These are phyloP conservation scores for Chondrus crispus DNA, from an alignment of 23 red algal species.

Conservation along the genomic window DNA sequence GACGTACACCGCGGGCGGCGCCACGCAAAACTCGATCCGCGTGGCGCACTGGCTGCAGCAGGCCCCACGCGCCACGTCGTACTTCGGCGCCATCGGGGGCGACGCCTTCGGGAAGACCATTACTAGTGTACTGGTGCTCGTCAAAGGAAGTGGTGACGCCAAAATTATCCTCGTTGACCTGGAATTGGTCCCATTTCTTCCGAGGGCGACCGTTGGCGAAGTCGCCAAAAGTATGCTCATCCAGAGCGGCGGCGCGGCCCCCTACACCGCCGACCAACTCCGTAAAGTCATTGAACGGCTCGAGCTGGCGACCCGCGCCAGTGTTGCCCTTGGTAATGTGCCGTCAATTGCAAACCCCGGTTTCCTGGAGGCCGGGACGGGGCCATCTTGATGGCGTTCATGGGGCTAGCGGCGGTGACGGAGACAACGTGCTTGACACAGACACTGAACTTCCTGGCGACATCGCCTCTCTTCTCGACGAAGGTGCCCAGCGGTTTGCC, in stretches of 20 bases:
- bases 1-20: slow-evolving; percentile 88
- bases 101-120: slow-evolving; percentile 94
- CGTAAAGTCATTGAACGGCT: slow-evolving; percentile 73
- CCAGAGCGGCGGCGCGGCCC: background rate
- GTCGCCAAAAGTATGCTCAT: slow-evolving; percentile 50
- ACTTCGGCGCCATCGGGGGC: slow-evolving; percentile 89
- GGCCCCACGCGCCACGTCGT: slow-evolving; percentile 62
- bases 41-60: slow-evolving; percentile 97
- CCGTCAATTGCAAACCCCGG: slow-evolving; percentile 63
- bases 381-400: no score
- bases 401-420: background rate
- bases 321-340: slow-evolving; percentile 24
- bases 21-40: slow-evolving; percentile 96
- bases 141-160: slow-evolving; percentile 85
- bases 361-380: background rate
- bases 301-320: slow-evolving; percentile 2
- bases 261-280: background rate
- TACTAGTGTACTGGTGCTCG: slow-evolving; percentile 90
- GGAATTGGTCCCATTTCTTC: slow-evolving; percentile 96
- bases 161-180: slow-evolving; percentile 89
- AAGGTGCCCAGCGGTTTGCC: background rate
- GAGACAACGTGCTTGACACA: background rate
- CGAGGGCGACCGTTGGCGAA: slow-evolving; percentile 14
- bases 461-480: background rate
- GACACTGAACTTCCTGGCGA: background rate